These are phyloP conservation scores for Hypseocharis bilobata DNA, from an alignment of 441 rosid species.

Conservation along the genomic window DNA sequence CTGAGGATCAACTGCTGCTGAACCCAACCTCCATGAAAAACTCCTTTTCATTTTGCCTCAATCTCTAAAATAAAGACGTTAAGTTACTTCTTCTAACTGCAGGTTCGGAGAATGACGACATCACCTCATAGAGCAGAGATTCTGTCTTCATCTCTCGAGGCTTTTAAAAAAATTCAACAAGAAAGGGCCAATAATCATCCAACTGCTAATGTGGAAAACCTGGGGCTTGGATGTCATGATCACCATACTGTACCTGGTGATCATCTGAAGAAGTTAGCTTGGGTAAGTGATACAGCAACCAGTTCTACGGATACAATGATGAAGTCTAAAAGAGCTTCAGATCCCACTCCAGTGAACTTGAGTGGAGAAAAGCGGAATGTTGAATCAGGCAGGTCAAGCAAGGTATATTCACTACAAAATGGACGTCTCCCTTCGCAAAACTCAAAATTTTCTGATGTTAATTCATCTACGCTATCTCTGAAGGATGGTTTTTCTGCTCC, in stretches of 20 bases:
- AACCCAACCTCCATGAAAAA: no score
- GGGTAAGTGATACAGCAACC: constrained; percentile 22
- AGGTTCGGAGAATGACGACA: constrained; percentile 77
- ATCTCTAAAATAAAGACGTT: constrained; percentile 18
- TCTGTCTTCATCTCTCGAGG: constrained; percentile 66
- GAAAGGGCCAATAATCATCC: constrained; percentile 42
- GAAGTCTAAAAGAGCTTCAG: constrained; percentile 31
- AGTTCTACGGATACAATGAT: constrained; percentile 23
- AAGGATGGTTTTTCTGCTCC: constrained; percentile 29
- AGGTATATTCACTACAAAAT: constrained; percentile 30
- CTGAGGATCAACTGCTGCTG: no score
- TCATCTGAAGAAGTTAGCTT: constrained; percentile 25
- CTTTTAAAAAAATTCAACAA: constrained; percentile 64
- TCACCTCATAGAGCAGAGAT: constrained; percentile 73
- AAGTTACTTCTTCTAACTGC: constrained; percentile 29
- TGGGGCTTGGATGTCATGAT: constrained; percentile 29
- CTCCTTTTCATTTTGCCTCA: constrained; percentile 1
- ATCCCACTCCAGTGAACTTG: constrained; percentile 25
- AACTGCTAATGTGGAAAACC: constrained; percentile 22
- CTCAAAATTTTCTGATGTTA: constrained; percentile 24
- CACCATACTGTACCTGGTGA: constrained; percentile 22
- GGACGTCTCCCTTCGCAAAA: constrained; percentile 26
- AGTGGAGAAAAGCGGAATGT: constrained; percentile 26
- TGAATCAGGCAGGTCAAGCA: constrained; percentile 35
- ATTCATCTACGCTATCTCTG: constrained; percentile 27